A percentile compares a stretch with the other conserved stretches of the same genome.
These are phyloP conservation scores for Zymoseptoria tritici DNA, from an alignment of 2,329 filamentous ascomycete species.

Conservation along the genomic window DNA sequence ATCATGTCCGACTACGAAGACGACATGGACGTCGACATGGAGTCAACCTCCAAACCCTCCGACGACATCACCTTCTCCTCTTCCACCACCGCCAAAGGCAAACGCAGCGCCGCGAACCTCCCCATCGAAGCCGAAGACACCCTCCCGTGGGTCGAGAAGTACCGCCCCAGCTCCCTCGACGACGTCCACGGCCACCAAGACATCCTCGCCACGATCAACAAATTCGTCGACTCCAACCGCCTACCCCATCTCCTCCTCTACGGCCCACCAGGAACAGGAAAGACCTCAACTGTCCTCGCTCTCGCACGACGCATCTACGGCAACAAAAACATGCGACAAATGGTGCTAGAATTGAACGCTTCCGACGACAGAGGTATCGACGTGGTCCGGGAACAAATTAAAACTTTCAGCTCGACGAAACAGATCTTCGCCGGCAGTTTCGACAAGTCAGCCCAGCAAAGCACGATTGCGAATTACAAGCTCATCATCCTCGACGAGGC, in stretches of 20 bases:
- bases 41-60: slow-evolving; percentile 36
- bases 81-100: slow-evolving; percentile 70
- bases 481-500: slow-evolving; percentile 96
- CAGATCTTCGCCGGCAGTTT: slow-evolving; percentile 69
- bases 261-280: slow-evolving; percentile 91
- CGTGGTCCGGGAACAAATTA: slow-evolving; percentile 97
- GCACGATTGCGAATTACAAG: slow-evolving; percentile 68
- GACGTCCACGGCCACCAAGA: slow-evolving; percentile 97
- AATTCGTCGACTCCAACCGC: slow-evolving; percentile 89
- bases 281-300: slow-evolving; percentile 92
- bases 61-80: slow-evolving; percentile 61
- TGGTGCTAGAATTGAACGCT: slow-evolving; percentile 96
- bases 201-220: slow-evolving; percentile 95
- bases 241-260: slow-evolving; percentile 94
- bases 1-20: slow-evolving; percentile 51
- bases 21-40: slow-evolving; percentile 61
- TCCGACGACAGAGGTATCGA: slow-evolving; percentile 97
- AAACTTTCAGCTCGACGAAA: slow-evolving; percentile 96
- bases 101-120: slow-evolving; percentile 84
- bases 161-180: slow-evolving; percentile 76
- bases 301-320: slow-evolving; percentile 92
- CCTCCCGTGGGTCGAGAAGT: slow-evolving; percentile 97
- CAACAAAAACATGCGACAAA: slow-evolving; percentile 84
- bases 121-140: slow-evolving; percentile 91
- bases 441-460: slow-evolving; percentile 24